Percentiles rank a stretch among this genome's conserved stretches.
These are phyloP conservation scores for Penicillium arizonense DNA, from an alignment of 495 filamentous ascomycete genomes.

Conservation along the genomic window DNA sequence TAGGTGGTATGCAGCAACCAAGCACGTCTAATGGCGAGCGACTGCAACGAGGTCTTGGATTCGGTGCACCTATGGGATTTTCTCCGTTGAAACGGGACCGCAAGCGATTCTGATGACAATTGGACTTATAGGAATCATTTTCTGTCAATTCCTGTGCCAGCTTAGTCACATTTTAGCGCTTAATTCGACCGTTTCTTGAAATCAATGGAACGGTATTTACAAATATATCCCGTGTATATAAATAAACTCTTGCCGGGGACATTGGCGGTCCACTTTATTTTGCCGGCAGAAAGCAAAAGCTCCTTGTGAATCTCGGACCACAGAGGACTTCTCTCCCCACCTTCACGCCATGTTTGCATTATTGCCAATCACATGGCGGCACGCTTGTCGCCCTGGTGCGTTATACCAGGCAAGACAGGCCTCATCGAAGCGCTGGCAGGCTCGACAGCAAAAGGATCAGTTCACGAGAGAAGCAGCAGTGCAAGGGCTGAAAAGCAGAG, in stretches of 20 bases:
- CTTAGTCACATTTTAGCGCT: neutral
- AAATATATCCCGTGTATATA: neutral
- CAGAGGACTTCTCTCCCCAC: neutral
- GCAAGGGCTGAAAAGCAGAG: conserved; percentile 78
- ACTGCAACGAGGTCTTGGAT: conserved; percentile 16
- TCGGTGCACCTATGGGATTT: conserved; percentile 53
- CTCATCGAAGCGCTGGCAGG: conserved; percentile 79
- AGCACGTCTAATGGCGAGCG: conserved; percentile 11
- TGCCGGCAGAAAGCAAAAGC: conserved; percentile 7
- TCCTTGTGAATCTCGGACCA: neutral
- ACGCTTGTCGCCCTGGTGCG: neutral
- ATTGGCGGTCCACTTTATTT: conserved; percentile 4
- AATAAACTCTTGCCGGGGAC: neutral
- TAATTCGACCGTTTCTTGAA: too few species aligned
- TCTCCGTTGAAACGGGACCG: conserved; percentile 81
- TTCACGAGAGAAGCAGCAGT: conserved; percentile 71
- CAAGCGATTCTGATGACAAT: conserved; percentile 34
- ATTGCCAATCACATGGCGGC: conserved; percentile 4
- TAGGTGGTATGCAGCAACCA: conserved; percentile 20
- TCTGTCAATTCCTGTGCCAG: conserved; percentile 6
- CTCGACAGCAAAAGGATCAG: conserved; percentile 67
- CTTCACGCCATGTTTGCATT: conserved; percentile 6
- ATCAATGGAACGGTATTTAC: too few species aligned
- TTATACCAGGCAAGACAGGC: conserved; percentile 39
- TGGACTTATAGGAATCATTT: neutral